A percentile compares a stretch with the other conserved stretches of the same genome.
These are phyloP conservation scores for Emergomyces africanus DNA, from an alignment of 2,329 filamentous ascomycete genomes.

Conservation along the genomic window DNA sequence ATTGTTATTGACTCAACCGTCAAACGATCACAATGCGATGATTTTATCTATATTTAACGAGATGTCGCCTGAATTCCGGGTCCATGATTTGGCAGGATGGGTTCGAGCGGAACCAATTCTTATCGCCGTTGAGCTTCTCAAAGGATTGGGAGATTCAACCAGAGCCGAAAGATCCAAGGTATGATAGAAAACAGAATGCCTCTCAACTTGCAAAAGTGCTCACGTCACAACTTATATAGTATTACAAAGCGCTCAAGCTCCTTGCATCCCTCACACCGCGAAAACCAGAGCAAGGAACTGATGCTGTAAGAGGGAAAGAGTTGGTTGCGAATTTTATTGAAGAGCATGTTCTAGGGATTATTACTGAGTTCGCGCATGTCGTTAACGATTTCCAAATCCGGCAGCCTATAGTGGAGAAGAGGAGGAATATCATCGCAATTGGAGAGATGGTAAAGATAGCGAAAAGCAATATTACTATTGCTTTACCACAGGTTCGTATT, in stretches of 20 bases:
- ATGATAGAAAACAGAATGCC: slow-evolving; percentile 18
- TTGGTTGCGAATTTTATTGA: slow-evolving; percentile 65
- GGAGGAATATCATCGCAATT: slow-evolving; percentile 66
- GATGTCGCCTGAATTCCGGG: slow-evolving; percentile 57
- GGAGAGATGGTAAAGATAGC: slow-evolving; percentile 76
- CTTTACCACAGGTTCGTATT: slow-evolving; percentile 62
- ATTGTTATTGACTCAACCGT: slow-evolving; percentile 45
- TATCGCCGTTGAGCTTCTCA: slow-evolving; percentile 70
- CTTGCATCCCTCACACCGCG: slow-evolving; percentile 40
- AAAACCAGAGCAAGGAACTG: slow-evolving; percentile 33
- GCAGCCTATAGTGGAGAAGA: slow-evolving; percentile 54
- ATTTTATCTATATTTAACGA: slow-evolving; percentile 56
- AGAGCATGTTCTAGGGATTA: slow-evolving; percentile 71
- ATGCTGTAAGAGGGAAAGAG: slow-evolving; percentile 38
- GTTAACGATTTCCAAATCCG: slow-evolving; percentile 56
- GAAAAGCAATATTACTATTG: slow-evolving; percentile 59
- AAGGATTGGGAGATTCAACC: slow-evolving; percentile 57
- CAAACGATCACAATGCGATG: slow-evolving; percentile 53
- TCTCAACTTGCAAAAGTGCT: background rate
- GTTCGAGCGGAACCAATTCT: slow-evolving; percentile 62
- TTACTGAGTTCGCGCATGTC: slow-evolving; percentile 64
- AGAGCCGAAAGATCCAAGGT: slow-evolving; percentile 43
- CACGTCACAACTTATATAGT: slow-evolving; percentile 19
- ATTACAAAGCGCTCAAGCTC: slow-evolving; percentile 39
- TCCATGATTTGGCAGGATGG: slow-evolving; percentile 52